Percentiles rank a stretch among this genome's conserved stretches.
These are phyloP conservation scores for Oxytropis ochrocephala DNA, from an alignment of 306 rosid species.

Conservation along the genomic window DNA sequence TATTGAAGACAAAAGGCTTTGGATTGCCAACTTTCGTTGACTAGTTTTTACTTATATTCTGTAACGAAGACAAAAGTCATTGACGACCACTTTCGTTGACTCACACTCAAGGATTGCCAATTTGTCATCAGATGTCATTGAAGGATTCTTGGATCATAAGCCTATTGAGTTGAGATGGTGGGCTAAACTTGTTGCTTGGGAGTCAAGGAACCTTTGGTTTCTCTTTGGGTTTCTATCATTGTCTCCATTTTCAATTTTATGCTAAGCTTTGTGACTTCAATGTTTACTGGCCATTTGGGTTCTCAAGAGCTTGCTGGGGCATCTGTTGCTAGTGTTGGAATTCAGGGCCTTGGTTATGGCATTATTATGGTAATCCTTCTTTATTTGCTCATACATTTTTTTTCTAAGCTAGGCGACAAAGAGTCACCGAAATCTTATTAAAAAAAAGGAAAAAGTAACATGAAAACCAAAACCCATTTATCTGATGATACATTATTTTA, in stretches of 20 bases:
- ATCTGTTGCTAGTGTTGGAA: conserved; percentile 58
- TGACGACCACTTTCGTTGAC: no score
- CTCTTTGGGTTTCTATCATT: conserved; percentile 24
- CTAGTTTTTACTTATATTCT: no score
- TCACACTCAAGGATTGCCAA: conserved; percentile 15
- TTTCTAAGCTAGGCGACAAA: no score
- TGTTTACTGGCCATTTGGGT: conserved; percentile 55
- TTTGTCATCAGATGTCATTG: conserved; percentile 36
- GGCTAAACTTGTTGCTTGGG: conserved; percentile 52
- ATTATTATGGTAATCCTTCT: conserved; percentile 34
- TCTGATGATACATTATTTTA: no score
- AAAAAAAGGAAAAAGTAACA: no score
- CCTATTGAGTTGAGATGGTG: conserved; percentile 32
- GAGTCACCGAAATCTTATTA: no score
- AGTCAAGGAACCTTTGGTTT: conserved; percentile 60
- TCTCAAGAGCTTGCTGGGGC: conserved; percentile 57
- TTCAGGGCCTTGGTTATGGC: conserved; percentile 66
- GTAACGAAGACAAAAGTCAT: no score
- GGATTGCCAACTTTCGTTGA: no score
- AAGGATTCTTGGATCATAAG: conserved; percentile 26
- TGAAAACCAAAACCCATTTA: no score
- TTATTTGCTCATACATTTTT: no score
- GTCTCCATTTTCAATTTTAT: conserved; percentile 24
- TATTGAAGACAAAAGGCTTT: no score
- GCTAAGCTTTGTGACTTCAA: conserved; percentile 31